Percentiles rank a stretch among this genome's conserved stretches.
Evolutionary conservation across 2,329 filamentous ascomycete species (phyloP).

Genomic region (Penicillium nordicum): DNA sequence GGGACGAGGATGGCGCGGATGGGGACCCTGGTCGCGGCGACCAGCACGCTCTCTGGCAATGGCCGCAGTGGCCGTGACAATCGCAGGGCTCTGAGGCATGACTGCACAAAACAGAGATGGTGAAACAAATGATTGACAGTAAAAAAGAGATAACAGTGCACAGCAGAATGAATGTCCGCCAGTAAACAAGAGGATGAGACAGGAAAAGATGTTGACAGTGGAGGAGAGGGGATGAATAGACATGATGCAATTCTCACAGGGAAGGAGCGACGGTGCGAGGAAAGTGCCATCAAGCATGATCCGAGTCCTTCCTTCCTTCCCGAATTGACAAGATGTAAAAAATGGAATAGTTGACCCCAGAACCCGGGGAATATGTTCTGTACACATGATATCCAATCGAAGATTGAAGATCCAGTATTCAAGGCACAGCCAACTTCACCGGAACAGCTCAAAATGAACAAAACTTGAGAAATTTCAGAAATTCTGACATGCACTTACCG

Average conservation of each 20-base stretch:
- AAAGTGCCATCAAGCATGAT: background rate
- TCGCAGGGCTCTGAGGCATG: background rate
- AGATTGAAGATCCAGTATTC: background rate
- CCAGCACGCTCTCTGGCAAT: slow-evolving; percentile 19
- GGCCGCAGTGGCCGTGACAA: slow-evolving; percentile 10
- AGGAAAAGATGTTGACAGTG: background rate
- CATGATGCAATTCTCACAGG: no score
- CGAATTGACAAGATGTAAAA: background rate
- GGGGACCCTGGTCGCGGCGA: background rate
- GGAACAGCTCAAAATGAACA: background rate
- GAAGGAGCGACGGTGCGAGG: background rate
- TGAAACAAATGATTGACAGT: background rate
- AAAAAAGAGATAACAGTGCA: background rate
- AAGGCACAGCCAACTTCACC: background rate
- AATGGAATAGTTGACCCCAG: background rate
- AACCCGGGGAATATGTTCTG: background rate
- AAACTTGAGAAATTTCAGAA: background rate
- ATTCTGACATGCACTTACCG: slow-evolving; percentile 36
- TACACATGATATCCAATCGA: background rate
- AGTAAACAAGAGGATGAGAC: background rate
- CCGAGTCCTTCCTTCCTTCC: background rate
- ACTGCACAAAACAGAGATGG: background rate
- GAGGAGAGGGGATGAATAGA: background rate
- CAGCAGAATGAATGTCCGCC: background rate
- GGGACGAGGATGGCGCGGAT: slow-evolving; percentile 1